These are phyloP conservation scores for Suillus ampliporus DNA, from an alignment of 768 basidiomycete species.

Conservation along the genomic window DNA sequence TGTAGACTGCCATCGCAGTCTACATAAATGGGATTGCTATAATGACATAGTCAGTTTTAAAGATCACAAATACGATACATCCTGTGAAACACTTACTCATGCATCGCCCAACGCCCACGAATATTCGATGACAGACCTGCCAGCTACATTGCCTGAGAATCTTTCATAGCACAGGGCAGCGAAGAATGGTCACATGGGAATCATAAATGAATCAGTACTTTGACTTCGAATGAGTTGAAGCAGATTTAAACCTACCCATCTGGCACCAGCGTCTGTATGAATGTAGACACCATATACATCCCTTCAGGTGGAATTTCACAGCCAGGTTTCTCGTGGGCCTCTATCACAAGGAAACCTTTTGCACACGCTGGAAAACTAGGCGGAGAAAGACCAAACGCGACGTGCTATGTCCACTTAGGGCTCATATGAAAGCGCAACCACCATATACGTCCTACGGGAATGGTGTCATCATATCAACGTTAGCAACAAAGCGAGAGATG, in stretches of 20 bases:
- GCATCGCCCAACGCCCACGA: not conserved
- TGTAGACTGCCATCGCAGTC: not conserved
- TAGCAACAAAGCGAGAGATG: too few species aligned
- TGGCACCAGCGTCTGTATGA: not conserved
- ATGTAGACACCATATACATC: not conserved
- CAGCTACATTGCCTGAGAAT: too few species aligned
- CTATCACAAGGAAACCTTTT: not conserved
- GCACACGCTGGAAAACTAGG: not conserved
- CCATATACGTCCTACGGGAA: not conserved
- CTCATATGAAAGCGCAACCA: not conserved
- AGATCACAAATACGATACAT: not conserved
- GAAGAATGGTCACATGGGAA: too few species aligned
- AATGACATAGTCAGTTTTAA: not conserved
- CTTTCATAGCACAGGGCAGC: too few species aligned
- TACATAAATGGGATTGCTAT: not conserved
- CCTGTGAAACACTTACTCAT: too few species aligned
- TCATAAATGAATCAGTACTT: too few species aligned
- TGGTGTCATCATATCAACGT: not conserved
- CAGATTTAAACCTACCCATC: not conserved
- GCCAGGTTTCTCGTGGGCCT: not conserved
- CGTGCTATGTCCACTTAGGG: not conserved
- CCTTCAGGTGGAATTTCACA: not conserved
- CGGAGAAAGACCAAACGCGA: not conserved
- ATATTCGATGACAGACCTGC: not conserved
- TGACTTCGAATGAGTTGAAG: not conserved